Evolutionary conservation across 371 early-diverging fungal species (phyloP).

Genomic region (Mortierella sp.): DNA sequence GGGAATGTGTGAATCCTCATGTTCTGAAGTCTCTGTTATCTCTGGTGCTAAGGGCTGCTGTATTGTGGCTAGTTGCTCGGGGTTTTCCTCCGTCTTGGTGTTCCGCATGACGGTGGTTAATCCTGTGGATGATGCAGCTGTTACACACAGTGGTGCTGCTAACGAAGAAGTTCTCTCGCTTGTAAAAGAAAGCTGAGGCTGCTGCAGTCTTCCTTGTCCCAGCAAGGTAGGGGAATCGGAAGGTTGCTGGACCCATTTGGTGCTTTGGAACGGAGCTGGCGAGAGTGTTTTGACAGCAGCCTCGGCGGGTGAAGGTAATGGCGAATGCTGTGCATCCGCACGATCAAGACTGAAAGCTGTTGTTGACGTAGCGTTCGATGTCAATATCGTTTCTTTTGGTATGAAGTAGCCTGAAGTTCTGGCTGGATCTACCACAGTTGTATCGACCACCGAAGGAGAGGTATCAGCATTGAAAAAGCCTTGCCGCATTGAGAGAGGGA

Average conservation of each 20-base stretch:
- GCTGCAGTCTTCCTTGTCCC: background rate
- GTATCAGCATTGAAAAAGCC: background rate
- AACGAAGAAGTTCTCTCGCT: too few species aligned
- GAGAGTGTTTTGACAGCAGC: constrained; percentile 6
- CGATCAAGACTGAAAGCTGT: background rate
- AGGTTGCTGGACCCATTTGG: background rate
- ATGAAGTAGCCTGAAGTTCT: background rate
- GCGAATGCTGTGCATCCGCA: background rate
- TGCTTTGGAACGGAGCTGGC: constrained; percentile 14
- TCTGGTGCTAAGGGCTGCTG: background rate
- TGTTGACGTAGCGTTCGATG: too few species aligned
- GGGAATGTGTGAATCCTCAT: background rate
- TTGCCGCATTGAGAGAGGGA: constrained; percentile 19
- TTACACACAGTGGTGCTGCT: too few species aligned
- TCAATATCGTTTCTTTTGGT: background rate
- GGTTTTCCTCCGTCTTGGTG: too few species aligned
- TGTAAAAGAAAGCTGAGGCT: background rate
- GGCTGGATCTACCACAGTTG: too few species aligned
- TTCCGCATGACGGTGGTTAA: too few species aligned
- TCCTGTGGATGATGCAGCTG: too few species aligned
- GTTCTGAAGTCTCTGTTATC: constrained; percentile 5
- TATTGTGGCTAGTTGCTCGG: background rate
- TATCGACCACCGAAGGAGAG: too few species aligned
- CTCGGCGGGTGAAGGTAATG: background rate
- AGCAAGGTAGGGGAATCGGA: background rate